A percentile compares a stretch with the other conserved stretches of the same genome.
phyloP scores from a whole-genome alignment of 106 monocot genomes.

The Xerophyta viscosa region DNA sequence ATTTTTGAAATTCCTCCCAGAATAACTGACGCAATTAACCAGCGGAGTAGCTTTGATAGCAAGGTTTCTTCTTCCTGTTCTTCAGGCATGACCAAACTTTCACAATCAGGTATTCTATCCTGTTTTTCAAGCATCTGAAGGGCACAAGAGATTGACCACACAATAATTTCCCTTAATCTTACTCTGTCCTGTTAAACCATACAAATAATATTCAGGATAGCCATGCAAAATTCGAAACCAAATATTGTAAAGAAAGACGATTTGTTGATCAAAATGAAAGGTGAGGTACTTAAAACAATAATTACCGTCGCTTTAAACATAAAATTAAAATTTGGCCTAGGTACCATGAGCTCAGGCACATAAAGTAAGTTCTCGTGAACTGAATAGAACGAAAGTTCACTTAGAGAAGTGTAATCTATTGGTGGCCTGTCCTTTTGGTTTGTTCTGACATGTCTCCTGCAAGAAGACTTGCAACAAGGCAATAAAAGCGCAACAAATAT shows the following conservation, averaged over 20 bases:
- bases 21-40: slow-evolving; percentile 61
- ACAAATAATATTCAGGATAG: neutral
- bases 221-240: neutral
- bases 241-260: neutral
- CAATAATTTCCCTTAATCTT: slow-evolving; percentile 26
- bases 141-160: slow-evolving; percentile 31
- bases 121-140: slow-evolving; percentile 11
- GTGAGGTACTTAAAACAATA: too few species aligned
- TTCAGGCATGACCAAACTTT: slow-evolving; percentile 3
- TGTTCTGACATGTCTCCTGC: too few species aligned
- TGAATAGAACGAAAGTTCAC: too few species aligned
- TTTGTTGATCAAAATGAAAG: too few species aligned
- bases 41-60: slow-evolving; percentile 55
- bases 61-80: slow-evolving; percentile 23
- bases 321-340: too few species aligned
- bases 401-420: too few species aligned
- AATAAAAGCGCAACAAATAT: too few species aligned
- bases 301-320: too few species aligned
- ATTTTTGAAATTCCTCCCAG: slow-evolving; percentile 32
- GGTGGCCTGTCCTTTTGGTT: too few species aligned
- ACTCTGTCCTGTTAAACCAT: slow-evolving; percentile 36
- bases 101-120: slow-evolving; percentile 11
- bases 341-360: too few species aligned
- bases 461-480: too few species aligned
- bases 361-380: too few species aligned